Conservation (phyloP, 257 asterid species). For the Knoxia roxburghii region DNA sequence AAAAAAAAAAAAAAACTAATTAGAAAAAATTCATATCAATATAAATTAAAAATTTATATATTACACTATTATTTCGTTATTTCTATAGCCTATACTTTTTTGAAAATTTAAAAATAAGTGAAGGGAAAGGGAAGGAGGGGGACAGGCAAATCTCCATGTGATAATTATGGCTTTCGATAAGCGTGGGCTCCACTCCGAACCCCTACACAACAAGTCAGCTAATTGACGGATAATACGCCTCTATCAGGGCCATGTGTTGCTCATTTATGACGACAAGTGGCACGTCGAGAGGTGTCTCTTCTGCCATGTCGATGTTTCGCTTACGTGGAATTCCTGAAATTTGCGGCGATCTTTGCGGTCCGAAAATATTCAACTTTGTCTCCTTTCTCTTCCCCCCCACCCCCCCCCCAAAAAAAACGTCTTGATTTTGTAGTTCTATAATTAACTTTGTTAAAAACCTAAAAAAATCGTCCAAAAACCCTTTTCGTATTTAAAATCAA, state of each 20-base stretch:
- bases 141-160: constrained; percentile 33
- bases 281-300: constrained; percentile 14
- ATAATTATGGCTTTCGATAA: constrained; percentile 30
- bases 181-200: background rate
- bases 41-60: no score
- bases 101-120: no score
- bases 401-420: no score
- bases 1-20: no score
- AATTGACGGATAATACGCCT: constrained; percentile 21
- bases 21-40: no score
- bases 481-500: no score
- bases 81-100: no score
- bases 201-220: background rate
- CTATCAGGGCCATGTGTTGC: constrained; percentile 28
- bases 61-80: no score
- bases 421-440: no score
- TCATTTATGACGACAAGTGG: constrained; percentile 20
- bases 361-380: background rate
- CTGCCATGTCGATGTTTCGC: constrained; percentile 21
- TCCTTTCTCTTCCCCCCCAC: no score
- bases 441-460: no score
- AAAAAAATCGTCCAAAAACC: no score
- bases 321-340: constrained; percentile 14
- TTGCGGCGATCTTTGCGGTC: constrained; percentile 21
- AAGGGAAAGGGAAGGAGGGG: background rate